Conservation (phyloP, 352 stramenopile species). For the Pythium aristosporum region DNA sequence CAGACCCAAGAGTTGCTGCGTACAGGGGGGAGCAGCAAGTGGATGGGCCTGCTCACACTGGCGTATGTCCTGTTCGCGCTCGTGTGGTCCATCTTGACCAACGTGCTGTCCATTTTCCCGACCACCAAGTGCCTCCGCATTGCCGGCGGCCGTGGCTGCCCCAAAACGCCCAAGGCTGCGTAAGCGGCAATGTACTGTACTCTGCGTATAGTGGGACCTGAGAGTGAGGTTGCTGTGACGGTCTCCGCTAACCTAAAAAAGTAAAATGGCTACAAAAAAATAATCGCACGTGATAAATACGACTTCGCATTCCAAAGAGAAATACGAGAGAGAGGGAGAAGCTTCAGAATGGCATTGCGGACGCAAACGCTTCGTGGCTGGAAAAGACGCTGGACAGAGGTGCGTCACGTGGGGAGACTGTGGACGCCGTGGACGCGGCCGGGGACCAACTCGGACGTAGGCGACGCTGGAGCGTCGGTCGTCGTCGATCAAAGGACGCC, state of each 20-base stretch:
- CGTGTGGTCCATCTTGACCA: constrained; percentile 28
- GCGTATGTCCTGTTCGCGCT: constrained; percentile 26
- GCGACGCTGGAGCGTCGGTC: constrained; percentile 6
- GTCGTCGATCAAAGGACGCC: neutral
- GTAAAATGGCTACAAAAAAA: neutral
- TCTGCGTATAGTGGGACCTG: neutral
- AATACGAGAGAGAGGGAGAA: neutral
- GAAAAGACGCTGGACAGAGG: neutral
- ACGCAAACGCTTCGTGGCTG: neutral
- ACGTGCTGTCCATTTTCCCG: constrained; percentile 31
- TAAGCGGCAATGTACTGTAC: neutral
- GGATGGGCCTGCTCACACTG: constrained; percentile 27
- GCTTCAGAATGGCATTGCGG: neutral
- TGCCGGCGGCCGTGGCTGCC: constrained; percentile 28
- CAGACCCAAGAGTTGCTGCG: constrained; percentile 21
- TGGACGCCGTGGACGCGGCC: constrained; percentile 16
- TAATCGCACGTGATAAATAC: neutral
- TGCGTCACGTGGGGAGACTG: constrained; percentile 3
- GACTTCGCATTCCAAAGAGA: neutral
- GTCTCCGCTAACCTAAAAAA: too few species aligned
- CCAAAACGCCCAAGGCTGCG: neutral
- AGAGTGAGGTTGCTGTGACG: neutral
- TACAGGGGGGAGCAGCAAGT: constrained; percentile 21
- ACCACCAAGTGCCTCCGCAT: constrained; percentile 29
- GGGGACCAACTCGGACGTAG: constrained; percentile 15